phyloP scores from a whole-genome alignment of 768 basidiomycete species.

The Hypsizygus marmoreus region DNA sequence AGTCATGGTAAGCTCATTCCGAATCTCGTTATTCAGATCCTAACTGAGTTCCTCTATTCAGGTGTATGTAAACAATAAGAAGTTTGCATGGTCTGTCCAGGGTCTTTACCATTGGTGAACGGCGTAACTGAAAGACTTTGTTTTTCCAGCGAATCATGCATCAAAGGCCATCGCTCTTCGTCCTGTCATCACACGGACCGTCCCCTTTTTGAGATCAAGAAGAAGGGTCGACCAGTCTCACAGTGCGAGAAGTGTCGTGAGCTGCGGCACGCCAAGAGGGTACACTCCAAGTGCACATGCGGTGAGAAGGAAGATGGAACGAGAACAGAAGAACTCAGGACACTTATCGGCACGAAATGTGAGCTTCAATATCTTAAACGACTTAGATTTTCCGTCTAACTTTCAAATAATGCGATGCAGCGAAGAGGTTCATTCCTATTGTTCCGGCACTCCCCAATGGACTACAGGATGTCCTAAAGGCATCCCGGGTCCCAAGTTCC shows the following conservation, averaged over 20 bases:
- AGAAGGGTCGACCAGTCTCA: slow-evolving; percentile 89
- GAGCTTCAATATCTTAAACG: slow-evolving; percentile 9
- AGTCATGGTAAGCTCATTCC: slow-evolving; percentile 15
- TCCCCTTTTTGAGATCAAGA: slow-evolving; percentile 91
- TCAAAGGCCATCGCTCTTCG: slow-evolving; percentile 93
- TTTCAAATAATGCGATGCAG: slow-evolving; percentile 32
- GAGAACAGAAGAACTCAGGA: slow-evolving; percentile 27
- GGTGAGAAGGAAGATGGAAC: slow-evolving; percentile 39
- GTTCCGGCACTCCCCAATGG: slow-evolving; percentile 76
- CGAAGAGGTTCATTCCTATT: slow-evolving; percentile 69
- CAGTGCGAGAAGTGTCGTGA: slow-evolving; percentile 88
- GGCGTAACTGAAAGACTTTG: slow-evolving; percentile 9
- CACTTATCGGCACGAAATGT: slow-evolving; percentile 45
- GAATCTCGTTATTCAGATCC: not conserved
- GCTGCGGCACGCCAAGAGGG: slow-evolving; percentile 74
- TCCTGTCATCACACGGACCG: slow-evolving; percentile 85
- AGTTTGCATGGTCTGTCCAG: slow-evolving; percentile 69
- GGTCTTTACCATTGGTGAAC: not conserved
- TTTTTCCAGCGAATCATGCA: slow-evolving; percentile 76
- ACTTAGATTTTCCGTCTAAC: not conserved
- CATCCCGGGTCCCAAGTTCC: slow-evolving; percentile 24
- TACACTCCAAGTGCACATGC: slow-evolving; percentile 85
- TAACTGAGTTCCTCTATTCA: slow-evolving; percentile 20
- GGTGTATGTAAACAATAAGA: slow-evolving; percentile 79
- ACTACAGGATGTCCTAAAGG: slow-evolving; percentile 53